Evolutionary conservation across 1,284 basidiomycete genomes (phyloP).

Genomic region (Rhodotorula sp.): DNA sequence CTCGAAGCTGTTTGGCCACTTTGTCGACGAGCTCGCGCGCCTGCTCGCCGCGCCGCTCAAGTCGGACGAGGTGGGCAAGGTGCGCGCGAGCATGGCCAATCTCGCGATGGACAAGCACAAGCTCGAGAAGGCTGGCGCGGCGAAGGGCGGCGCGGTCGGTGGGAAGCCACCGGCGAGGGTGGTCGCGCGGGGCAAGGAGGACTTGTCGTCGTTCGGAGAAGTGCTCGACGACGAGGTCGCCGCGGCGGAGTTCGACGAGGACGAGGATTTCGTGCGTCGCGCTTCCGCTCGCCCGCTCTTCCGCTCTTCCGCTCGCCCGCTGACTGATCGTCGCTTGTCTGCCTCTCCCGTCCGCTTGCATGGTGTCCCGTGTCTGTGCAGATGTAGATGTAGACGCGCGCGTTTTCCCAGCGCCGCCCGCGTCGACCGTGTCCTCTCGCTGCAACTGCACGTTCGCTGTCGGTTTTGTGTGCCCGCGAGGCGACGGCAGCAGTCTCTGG

Average conservation of each 20-base stretch:
- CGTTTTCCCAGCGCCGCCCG: not conserved
- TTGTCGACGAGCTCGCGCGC: constrained; percentile 76
- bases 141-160: not conserved
- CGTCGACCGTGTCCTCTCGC: not conserved
- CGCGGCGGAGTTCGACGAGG: constrained; percentile 23
- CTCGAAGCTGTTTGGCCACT: constrained; percentile 75
- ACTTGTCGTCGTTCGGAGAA: constrained; percentile 39
- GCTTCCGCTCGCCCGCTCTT: not conserved
- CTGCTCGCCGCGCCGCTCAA: constrained; percentile 69
- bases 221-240: constrained; percentile 40
- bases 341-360: not conserved
- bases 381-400: constrained; percentile 7
- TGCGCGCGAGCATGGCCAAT: constrained; percentile 72
- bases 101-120: constrained; percentile 92
- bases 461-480: too few species aligned
- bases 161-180: constrained; percentile 36
- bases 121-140: constrained; percentile 61
- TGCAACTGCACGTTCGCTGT: not conserved
- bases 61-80: constrained; percentile 85
- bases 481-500: too few species aligned
- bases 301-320: not conserved
- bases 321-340: not conserved
- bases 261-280: constrained; percentile 42
- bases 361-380: not conserved
- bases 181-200: constrained; percentile 33